Base-by-base conservation (phyloP, 1,284 basidiomycete species). In the Anthracocystis panici-leucophaei region DNA sequence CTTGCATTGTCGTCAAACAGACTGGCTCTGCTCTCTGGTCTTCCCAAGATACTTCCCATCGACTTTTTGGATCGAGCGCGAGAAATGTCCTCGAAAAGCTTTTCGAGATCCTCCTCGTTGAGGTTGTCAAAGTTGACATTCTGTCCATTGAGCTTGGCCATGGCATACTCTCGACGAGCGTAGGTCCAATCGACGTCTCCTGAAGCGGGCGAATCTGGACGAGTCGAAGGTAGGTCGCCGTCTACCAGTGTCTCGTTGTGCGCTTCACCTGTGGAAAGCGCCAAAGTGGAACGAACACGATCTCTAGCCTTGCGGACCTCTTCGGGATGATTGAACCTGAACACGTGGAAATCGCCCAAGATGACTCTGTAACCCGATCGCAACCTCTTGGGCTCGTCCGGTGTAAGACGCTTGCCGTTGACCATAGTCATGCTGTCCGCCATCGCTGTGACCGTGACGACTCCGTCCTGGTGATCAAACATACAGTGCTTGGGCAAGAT, bases 271-370 rank as follows among this genome's bases (percentile, higher is more conserved):
- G 70, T 80, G 0, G 72, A 71, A 9, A 75, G 57, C 9, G 78
- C 79, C 25, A 78, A 49, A 3, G 79, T 77, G 33, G 79, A 79
- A 11, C 72, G 70, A 12, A 81, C 80, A 5, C 75, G 61, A 25
- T 82, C 81, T 14, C 81, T 41, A 1, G 80, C 81, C 58, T 73
- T 79, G 12, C 80, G 64, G 10, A 80, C 80, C 42, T 81, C 80
- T 31, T 80, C 77, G 7, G 81, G 80, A 56, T 82, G 75, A 53
- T 97, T 98, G 87, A 97, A 98, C 18, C 96, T 91, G 86, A 99
- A 99, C 61, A 98, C 95, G 86, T 99, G 97, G 74, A 95, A 92
- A 80, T 98, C 95, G 58, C 96, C 95, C 55, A 99, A 89, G 84
- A 99, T 98, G 80, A 99, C 94, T 46, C 96, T 92, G 85, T 92